Evolutionary conservation across 345 rosid genomes (phyloP), one percentile per base, ranked within the genome.

Genomic region (Eutrema japonicum): DNA sequence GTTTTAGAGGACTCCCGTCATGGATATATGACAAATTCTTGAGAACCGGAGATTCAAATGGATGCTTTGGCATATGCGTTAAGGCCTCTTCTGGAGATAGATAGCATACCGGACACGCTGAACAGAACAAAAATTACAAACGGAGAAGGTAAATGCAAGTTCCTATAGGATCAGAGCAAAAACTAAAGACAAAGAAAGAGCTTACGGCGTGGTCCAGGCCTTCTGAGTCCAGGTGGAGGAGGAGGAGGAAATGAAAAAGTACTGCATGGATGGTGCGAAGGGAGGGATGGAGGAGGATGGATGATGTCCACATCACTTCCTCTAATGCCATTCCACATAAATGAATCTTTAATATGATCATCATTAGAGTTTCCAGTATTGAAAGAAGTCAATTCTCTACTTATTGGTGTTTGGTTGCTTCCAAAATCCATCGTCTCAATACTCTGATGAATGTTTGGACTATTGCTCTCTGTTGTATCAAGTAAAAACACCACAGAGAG

Each of bases 81-180:
- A 80, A 83, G 12, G 97, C 98, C 82, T 84, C 88, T 66, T 85
- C 89, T 55, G 81, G 83, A 37, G 97, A 81, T 57, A 93, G 66
- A 52, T 91, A 93, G 72, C 98, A 91, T 41, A 93, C 97, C 2
- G 96, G 87, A 64, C 98, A 93, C 1, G 97, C 97, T 90, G 87
- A 57, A 64, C 41, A 55, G 57, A 55, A 33, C 51, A 32, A 72
- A 33, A 22, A 32, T 33, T 30, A 35, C 57, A 46, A 46, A 27
- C 0, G 6, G 1, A 16, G 3, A 57, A 41, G 58, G 26, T 71
- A 18, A 70, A 38, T 32, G 48, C 53, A 42, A 41, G 47, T 35
- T 29, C 46, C 0, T 36, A 2, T 37, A 41, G 22, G 14, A 22
- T 7, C 47, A 53, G 13, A 52, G 27, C 48, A 26, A 40, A 54